A percentile compares a stretch with the other conserved stretches of the same genome.
These are phyloP conservation scores for Thraustochytrium striatum DNA, from an alignment of 352 stramenopile genomes.

Conservation along the genomic window DNA sequence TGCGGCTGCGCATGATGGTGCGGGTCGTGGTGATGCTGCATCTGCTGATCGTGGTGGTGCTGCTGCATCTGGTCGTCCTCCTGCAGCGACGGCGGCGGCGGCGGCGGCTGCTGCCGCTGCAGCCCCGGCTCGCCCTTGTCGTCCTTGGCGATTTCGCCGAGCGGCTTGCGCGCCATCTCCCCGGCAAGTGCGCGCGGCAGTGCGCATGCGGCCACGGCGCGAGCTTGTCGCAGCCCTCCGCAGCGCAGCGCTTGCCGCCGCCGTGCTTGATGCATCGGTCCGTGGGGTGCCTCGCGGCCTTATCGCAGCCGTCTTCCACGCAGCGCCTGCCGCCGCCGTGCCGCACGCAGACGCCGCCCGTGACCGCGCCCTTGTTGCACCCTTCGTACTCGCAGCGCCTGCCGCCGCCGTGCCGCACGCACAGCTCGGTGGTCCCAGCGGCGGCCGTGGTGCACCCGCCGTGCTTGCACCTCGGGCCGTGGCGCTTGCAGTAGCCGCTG, in stretches of 20 bases:
- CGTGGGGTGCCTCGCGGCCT: constrained; percentile 67
- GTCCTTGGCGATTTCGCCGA: no score
- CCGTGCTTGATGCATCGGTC: constrained; percentile 73
- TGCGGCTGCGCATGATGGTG: no score
- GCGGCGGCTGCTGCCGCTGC: no score
- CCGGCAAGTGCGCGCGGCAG: no score
- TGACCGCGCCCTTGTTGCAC: constrained; percentile 61
- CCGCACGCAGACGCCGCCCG: constrained; percentile 63
- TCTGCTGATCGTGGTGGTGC: no score
- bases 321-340: constrained; percentile 71
- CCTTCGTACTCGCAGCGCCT: constrained; percentile 62
- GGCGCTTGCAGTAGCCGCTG: constrained; percentile 70
- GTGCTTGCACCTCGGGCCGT: constrained; percentile 65
- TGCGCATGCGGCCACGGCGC: no score
- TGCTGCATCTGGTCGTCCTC: no score
- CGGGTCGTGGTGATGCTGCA: no score
- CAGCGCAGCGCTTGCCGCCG: constrained; percentile 70
- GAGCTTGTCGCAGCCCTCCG: constrained; percentile 62
- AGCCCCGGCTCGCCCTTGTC: no score
- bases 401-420: constrained; percentile 73
- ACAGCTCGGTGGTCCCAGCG: constrained; percentile 61
- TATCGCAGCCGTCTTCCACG: constrained; percentile 63
- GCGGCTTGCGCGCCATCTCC: no score
- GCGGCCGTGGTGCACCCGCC: constrained; percentile 56
- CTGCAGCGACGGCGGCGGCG: no score